These are phyloP conservation scores for Triticum turgidum DNA, from an alignment of 176 grass and related monocot genomes.

Conservation along the genomic window DNA sequence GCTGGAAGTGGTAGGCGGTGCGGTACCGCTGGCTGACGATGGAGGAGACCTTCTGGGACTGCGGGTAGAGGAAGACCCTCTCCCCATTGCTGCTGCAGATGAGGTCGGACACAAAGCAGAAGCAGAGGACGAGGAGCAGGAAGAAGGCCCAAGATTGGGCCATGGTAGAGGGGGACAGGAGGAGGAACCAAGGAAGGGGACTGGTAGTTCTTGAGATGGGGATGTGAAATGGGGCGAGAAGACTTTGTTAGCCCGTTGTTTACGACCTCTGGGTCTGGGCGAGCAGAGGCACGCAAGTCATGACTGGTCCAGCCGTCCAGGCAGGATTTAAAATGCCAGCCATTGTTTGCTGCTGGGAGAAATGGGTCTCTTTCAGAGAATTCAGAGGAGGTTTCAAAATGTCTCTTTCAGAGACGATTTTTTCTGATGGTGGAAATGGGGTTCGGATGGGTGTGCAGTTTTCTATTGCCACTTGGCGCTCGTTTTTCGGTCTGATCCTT, in stretches of 20 bases:
- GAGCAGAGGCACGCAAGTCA: not conserved
- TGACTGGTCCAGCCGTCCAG: not conserved
- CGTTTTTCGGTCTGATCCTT: not conserved
- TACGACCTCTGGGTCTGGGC: no score
- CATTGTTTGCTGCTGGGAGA: not conserved
- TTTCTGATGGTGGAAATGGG: not conserved
- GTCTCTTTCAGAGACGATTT: not conserved
- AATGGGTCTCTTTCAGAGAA: not conserved
- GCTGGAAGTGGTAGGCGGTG: constrained; percentile 76
- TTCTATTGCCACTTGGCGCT: not conserved
- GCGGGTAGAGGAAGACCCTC: constrained; percentile 59
- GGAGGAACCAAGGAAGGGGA: no score
- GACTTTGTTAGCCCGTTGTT: constrained; percentile 18
- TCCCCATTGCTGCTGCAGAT: constrained; percentile 26
- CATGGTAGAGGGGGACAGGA: no score
- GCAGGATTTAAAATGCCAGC: not conserved
- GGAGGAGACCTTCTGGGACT: constrained; percentile 50
- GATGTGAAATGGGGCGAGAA: not conserved
- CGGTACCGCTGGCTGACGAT: constrained; percentile 63
- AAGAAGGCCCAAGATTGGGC: constrained; percentile 24
- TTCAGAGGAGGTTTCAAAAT: no score
- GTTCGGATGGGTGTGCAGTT: not conserved
- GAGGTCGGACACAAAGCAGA: no score
- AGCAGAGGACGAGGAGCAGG: not conserved
- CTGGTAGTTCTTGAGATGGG: not conserved